A percentile compares a stretch with the other conserved stretches of the same genome.
These are phyloP conservation scores for Nakazawaea holstii DNA, from an alignment of 805 yeast genomes.

Conservation along the genomic window DNA sequence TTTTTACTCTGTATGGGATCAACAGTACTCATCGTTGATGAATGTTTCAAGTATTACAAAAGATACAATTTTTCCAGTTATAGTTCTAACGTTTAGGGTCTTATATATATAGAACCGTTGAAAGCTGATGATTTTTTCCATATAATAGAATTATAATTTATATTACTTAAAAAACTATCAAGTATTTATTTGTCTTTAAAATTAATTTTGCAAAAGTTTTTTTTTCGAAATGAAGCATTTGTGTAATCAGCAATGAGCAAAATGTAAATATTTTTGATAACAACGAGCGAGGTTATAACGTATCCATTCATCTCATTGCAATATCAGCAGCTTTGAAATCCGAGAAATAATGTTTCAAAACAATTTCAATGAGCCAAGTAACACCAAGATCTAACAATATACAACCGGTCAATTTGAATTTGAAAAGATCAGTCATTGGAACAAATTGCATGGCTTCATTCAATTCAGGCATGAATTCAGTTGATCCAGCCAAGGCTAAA, in stretches of 20 bases:
- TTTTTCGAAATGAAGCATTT: background rate
- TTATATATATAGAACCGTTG: background rate
- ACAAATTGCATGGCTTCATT: constrained; percentile 91
- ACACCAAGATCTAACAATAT: constrained; percentile 72
- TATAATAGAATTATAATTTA: background rate
- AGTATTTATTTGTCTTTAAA: no score
- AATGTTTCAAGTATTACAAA: constrained; percentile 53
- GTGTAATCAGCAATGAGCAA: no score
- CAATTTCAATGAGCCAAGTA: constrained; percentile 71
- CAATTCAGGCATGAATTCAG: constrained; percentile 91
- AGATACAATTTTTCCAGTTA: constrained; percentile 9
- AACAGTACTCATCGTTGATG: constrained; percentile 83
- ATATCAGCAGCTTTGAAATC: constrained; percentile 91
- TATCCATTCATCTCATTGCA: constrained; percentile 52
- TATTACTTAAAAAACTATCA: no score
- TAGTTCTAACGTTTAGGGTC: constrained; percentile 3
- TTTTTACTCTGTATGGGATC: constrained; percentile 63
- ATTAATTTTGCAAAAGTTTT: no score
- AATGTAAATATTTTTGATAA: no score
- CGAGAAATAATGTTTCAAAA: constrained; percentile 81
- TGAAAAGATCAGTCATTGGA: constrained; percentile 72
- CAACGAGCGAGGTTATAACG: no score
- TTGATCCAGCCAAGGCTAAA: constrained; percentile 84
- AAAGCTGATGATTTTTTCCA: background rate
- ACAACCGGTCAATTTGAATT: constrained; percentile 66